Conservation (phyloP, 2,329 filamentous ascomycete species). For the Alternaria brassicicola region DNA sequence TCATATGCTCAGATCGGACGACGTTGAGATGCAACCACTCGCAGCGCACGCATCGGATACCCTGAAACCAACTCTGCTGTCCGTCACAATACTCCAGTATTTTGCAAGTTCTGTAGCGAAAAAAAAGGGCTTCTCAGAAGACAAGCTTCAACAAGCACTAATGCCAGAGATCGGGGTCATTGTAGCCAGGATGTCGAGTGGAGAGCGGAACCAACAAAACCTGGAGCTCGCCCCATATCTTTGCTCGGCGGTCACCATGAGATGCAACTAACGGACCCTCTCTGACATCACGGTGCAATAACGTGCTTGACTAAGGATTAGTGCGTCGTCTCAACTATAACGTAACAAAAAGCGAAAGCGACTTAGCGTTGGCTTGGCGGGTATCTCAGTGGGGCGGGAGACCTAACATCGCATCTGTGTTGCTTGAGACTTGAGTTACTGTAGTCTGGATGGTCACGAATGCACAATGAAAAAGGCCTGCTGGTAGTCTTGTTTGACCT, state of each 20-base stretch:
- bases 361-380: conserved; percentile 4
- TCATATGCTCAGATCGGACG: not conserved
- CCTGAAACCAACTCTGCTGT: not conserved
- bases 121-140: not conserved
- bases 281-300: conserved; percentile 9
- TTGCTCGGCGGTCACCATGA: not conserved
- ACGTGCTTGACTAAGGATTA: conserved; percentile 1
- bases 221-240: not conserved
- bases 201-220: not conserved
- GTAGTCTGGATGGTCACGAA: not conserved
- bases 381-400: not conserved
- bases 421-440: not conserved
- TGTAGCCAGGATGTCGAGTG: not conserved
- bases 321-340: conserved; percentile 5
- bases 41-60: not conserved
- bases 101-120: not conserved
- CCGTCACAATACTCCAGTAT: not conserved
- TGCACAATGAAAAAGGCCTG: not conserved
- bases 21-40: not conserved
- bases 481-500: not conserved
- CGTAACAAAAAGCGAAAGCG: conserved; percentile 13
- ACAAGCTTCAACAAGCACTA: not conserved
- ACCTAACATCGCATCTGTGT: not conserved
- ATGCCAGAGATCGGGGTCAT: not conserved
- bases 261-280: not conserved